Evolutionary conservation across 2,329 filamentous ascomycete species (phyloP).

Genomic region (Fusarium begoniae): DNA sequence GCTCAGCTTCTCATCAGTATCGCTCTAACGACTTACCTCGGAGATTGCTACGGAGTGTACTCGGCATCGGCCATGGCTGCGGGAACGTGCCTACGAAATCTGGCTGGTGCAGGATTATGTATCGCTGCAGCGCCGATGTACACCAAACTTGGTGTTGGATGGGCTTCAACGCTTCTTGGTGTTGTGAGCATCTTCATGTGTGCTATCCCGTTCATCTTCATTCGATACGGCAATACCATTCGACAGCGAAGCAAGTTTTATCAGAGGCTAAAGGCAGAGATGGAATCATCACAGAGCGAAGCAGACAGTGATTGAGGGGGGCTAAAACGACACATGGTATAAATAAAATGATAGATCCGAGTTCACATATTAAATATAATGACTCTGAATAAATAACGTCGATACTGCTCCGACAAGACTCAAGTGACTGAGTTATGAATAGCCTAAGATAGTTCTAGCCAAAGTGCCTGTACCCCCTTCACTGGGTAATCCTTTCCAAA

Average conservation of each 20-base stretch:
- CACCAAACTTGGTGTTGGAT: neutral
- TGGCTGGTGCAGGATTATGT: neutral
- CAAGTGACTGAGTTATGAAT: too few species aligned
- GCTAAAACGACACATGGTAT: too few species aligned
- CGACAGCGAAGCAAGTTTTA: slow-evolving; percentile 9
- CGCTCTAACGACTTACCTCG: slow-evolving; percentile 3
- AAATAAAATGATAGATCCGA: neutral
- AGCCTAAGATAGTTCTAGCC: neutral
- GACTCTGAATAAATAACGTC: rapidly evolving
- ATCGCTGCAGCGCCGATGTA: slow-evolving; percentile 16
- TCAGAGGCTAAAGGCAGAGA: slow-evolving; percentile 6
- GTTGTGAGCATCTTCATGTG: slow-evolving; percentile 3
- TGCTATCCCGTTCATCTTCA: slow-evolving; percentile 11
- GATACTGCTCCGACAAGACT: neutral
- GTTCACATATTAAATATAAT: neutral
- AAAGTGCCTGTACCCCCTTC: neutral
- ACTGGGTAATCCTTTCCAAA: rapidly evolving
- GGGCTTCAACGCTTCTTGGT: slow-evolving; percentile 8
- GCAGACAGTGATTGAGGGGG: neutral
- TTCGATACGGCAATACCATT: neutral
- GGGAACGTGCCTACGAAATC: slow-evolving; percentile 2
- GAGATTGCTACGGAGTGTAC: slow-evolving; percentile 3
- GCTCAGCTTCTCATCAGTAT: slow-evolving; percentile 6
- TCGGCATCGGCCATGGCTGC: slow-evolving; percentile 10
- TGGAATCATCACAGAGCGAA: neutral